Conservation (phyloP, 108 stramenopile genomes). For the Nitzschia putrida region DNA sequence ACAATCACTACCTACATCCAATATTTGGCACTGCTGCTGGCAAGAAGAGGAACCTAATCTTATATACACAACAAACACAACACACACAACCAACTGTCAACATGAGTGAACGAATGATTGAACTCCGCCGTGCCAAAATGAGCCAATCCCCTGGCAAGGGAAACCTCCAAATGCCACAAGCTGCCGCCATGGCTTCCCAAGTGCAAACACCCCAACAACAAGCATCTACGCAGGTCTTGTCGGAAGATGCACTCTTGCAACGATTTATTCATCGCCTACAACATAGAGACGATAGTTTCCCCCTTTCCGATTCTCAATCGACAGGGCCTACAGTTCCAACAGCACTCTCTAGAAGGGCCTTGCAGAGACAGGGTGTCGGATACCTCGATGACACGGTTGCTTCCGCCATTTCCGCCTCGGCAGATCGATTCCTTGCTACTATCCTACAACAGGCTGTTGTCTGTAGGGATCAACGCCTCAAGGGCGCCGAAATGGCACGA, state of each 20-base stretch:
- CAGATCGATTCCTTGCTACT: conserved; percentile 84
- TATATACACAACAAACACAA: too few relatives aligned
- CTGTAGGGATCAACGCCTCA: conserved; percentile 80
- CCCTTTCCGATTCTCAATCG: conserved; percentile 12
- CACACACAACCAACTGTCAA: conserved; percentile 5
- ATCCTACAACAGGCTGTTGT: conserved; percentile 75
- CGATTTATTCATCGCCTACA: conserved; percentile 50
- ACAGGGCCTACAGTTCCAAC: conserved; percentile 72
- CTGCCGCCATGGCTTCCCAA: neutral
- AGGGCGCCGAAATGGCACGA: conserved; percentile 60
- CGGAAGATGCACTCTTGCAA: conserved; percentile 48
- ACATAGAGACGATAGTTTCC: conserved; percentile 38
- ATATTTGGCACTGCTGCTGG: too few relatives aligned
- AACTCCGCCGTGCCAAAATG: conserved; percentile 52
- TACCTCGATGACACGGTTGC: conserved; percentile 77
- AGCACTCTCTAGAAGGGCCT: conserved; percentile 68
- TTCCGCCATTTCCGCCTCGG: conserved; percentile 62
- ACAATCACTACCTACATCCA: too few relatives aligned
- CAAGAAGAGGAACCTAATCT: too few relatives aligned
- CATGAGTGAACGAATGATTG: conserved; percentile 74
- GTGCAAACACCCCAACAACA: conserved; percentile 40
- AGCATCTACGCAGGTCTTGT: conserved; percentile 32
- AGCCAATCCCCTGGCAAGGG: conserved; percentile 29
- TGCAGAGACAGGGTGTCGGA: conserved; percentile 79
- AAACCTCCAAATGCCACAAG: conserved; percentile 4